Percentiles rank a stretch among this genome's conserved stretches.
phyloP scores from a whole-genome alignment of 805 yeast genomes.

The Myxozyma neotropica region DNA sequence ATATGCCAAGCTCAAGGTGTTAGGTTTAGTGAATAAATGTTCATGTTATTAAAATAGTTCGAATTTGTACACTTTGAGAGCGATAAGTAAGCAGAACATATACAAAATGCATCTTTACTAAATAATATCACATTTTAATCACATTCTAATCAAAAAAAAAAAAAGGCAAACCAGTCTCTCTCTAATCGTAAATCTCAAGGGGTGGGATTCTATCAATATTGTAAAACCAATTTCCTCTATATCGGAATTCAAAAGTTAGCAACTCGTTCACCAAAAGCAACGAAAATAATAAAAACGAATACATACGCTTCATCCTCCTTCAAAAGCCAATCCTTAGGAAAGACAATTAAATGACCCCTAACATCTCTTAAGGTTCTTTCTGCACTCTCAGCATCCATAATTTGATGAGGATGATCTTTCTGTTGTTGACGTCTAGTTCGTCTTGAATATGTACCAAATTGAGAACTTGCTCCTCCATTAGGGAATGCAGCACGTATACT shows the following conservation, averaged over 20 bases:
- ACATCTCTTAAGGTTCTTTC: constrained; percentile 69
- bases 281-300: background rate
- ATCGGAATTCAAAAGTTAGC: constrained; percentile 2
- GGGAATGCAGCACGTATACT: background rate
- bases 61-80: no score
- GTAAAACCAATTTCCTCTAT: constrained; percentile 89
- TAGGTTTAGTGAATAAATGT: background rate
- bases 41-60: background rate
- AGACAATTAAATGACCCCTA: constrained; percentile 86
- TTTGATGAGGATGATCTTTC: constrained; percentile 45
- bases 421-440: constrained; percentile 40
- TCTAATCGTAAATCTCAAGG: constrained; percentile 81
- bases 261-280: background rate
- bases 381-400: constrained; percentile 75
- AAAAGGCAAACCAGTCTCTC: background rate
- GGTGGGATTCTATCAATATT: constrained; percentile 94
- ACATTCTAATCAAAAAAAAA: background rate
- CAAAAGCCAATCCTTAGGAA: constrained; percentile 88
- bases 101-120: background rate
- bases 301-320: constrained; percentile 66
- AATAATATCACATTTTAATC: background rate
- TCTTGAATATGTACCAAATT: constrained; percentile 42
- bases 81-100: no score
- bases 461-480: no score
- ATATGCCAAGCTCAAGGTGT: constrained; percentile 2